phyloP scores from a whole-genome alignment of 108 stramenopile genomes.

The Skeletonema costatum region DNA sequence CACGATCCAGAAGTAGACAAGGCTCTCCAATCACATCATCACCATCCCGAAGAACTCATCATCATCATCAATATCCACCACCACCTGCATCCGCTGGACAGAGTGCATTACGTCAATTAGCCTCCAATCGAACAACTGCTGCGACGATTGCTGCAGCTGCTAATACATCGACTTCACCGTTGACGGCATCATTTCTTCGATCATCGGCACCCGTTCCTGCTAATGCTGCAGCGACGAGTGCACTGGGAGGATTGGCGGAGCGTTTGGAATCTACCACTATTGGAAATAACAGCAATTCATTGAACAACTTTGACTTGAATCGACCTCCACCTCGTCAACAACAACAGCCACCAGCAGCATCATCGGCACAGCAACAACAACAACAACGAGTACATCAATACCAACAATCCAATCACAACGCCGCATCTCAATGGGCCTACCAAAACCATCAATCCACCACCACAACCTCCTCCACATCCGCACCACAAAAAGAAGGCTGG shows the following conservation, averaged over 20 bases:
- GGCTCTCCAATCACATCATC: neutral
- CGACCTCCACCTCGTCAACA: neutral
- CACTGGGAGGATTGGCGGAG: neutral
- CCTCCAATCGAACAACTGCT: neutral
- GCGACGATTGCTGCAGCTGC: neutral
- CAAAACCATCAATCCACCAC: too few relatives aligned
- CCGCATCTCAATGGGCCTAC: neutral
- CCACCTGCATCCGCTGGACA: conserved; percentile 1
- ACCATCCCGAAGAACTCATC: neutral
- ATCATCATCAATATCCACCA: neutral
- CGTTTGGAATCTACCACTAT: neutral
- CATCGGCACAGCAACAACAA: neutral
- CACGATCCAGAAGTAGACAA: too few relatives aligned
- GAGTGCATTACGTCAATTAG: conserved; percentile 18
- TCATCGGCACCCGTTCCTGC: conserved; percentile 1
- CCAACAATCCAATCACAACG: neutral
- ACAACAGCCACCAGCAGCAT: neutral
- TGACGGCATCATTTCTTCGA: neutral
- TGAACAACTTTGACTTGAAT: neutral
- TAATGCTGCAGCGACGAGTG: neutral
- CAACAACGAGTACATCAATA: neutral
- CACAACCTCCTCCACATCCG: neutral
- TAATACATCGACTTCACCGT: neutral
- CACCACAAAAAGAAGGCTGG: conserved; percentile 32
- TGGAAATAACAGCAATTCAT: neutral